Percentiles rank a stretch among this genome's conserved stretches.
These are phyloP conservation scores for Simmondsia chinensis DNA, from an alignment of 148 eudicot genomes.

Conservation along the genomic window DNA sequence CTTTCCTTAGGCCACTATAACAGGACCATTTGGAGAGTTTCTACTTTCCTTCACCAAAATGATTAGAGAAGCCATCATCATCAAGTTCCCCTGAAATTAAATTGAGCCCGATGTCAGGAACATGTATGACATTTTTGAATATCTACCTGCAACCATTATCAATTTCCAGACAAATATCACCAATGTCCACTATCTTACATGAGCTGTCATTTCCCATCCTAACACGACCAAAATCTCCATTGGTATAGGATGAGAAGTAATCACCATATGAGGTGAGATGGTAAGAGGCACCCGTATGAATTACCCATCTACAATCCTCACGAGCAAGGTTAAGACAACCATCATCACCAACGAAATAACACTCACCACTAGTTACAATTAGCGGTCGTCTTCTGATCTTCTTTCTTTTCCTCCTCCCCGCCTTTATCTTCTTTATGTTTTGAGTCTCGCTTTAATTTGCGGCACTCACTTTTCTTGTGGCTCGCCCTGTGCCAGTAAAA, in stretches of 20 bases:
- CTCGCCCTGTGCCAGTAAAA: background rate
- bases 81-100: background rate
- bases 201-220: background rate
- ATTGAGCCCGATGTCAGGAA: too few relatives aligned
- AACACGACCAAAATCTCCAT: too few relatives aligned
- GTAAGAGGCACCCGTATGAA: too few relatives aligned
- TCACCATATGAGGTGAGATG: too few relatives aligned
- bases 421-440: background rate
- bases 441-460: background rate
- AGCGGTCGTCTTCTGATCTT: background rate
- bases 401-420: background rate
- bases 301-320: too few relatives aligned
- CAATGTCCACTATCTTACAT: background rate
- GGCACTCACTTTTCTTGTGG: too few relatives aligned
- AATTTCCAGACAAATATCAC: background rate
- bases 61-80: background rate
- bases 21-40: background rate
- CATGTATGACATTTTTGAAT: background rate
- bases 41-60: too few relatives aligned
- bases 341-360: too few relatives aligned
- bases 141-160: background rate
- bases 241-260: too few relatives aligned
- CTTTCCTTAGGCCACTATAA: background rate
- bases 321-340: too few relatives aligned
- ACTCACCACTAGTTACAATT: too few relatives aligned